phyloP scores from a whole-genome alignment of 176 grass and related monocot genomes.

The Echinochloa phyllopogon region DNA sequence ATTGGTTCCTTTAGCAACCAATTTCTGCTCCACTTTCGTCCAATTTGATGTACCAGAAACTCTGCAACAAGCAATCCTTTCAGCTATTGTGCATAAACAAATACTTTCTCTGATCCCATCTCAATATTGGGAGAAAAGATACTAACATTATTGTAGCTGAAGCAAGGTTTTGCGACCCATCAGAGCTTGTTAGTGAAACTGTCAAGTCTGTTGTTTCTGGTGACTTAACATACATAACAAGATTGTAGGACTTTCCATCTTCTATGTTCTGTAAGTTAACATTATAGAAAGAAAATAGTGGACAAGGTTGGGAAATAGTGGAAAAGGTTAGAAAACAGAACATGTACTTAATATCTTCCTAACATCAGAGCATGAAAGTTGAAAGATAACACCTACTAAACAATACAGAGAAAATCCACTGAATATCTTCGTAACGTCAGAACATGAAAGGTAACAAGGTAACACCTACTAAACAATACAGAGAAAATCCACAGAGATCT shows the following conservation, averaged over 20 bases:
- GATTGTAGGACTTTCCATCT: slow-evolving; percentile 82
- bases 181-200: slow-evolving; percentile 49
- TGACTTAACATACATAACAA: slow-evolving; percentile 76
- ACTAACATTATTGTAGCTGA: slow-evolving; percentile 25
- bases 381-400: no score
- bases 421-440: neutral
- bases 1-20: slow-evolving; percentile 49
- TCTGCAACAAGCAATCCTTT: slow-evolving; percentile 35
- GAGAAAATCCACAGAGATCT: neutral
- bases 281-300: slow-evolving; percentile 12
- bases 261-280: slow-evolving; percentile 82
- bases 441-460: slow-evolving; percentile 9
- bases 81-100: neutral
- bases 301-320: no score
- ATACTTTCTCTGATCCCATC: neutral
- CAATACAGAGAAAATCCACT: no score
- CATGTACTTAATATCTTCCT: no score
- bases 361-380: no score
- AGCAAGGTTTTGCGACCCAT: slow-evolving; percentile 22
- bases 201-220: slow-evolving; percentile 49
- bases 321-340: no score
- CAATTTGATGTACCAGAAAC: slow-evolving; percentile 44
- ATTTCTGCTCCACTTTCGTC: slow-evolving; percentile 52
- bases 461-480: neutral
- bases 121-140: neutral